Evolutionary conservation across 2,329 filamentous ascomycete genomes (phyloP).

Genomic region (Colletotrichum gloeosporioides): DNA sequence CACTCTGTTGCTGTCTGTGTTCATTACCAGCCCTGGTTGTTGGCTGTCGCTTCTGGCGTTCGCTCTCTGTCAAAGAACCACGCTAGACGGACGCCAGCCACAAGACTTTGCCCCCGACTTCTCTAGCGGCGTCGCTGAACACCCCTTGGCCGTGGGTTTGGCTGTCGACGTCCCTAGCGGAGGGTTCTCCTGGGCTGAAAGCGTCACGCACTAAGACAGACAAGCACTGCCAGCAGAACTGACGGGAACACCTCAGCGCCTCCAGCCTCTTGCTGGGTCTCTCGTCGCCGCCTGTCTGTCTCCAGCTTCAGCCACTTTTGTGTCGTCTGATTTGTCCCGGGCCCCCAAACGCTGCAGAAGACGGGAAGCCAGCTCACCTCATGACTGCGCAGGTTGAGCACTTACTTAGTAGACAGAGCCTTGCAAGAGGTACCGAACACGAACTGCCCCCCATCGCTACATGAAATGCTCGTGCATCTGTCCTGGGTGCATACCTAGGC

Average conservation of each 20-base stretch:
- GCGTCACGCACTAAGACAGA: not conserved
- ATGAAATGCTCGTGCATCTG: not conserved
- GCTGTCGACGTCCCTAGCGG: not conserved
- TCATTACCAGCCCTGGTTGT: not conserved
- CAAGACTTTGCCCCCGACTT: not conserved
- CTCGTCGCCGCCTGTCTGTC: not conserved
- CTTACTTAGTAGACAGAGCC: not conserved
- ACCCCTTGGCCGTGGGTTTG: not conserved
- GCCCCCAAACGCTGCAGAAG: not conserved
- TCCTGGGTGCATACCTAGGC: not conserved
- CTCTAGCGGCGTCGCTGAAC: not conserved
- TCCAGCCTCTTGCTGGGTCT: not conserved
- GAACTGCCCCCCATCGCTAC: not conserved
- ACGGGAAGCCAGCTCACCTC: not conserved
- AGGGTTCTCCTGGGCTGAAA: conserved; percentile 4
- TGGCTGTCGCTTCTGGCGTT: conserved; percentile 2
- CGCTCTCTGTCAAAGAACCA: not conserved
- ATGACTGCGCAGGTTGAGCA: not conserved
- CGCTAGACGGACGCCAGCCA: not conserved
- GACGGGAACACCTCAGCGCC: not conserved
- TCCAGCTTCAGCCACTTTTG: not conserved
- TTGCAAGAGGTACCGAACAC: not conserved
- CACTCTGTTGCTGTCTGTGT: not conserved
- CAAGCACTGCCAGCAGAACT: not conserved
- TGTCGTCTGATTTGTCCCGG: not conserved